phyloP scores from a whole-genome alignment of 257 asterid genomes.

The Solanum medicagineum region DNA sequence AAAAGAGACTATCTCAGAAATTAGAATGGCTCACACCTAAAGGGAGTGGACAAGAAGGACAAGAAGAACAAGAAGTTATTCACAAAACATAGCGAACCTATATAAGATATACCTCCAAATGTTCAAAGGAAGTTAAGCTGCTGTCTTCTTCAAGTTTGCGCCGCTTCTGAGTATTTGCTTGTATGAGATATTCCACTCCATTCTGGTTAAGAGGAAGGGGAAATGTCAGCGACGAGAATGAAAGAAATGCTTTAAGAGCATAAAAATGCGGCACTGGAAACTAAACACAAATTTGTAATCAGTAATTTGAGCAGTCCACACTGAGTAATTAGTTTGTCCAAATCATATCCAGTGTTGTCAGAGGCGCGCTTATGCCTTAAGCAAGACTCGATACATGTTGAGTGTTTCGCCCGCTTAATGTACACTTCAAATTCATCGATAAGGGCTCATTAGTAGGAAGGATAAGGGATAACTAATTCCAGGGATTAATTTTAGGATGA shows the following conservation, averaged over 20 bases:
- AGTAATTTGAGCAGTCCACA: neutral
- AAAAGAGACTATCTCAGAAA: neutral
- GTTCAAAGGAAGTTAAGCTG: slow-evolving; percentile 22
- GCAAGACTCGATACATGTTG: neutral
- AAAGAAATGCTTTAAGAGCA: neutral
- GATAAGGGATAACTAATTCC: neutral
- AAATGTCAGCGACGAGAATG: slow-evolving; percentile 7
- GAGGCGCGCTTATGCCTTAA: neutral
- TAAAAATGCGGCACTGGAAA: neutral
- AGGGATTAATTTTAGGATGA: neutral
- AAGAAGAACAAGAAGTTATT: neutral
- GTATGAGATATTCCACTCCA: slow-evolving; percentile 73
- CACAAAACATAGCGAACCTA: neutral
- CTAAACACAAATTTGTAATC: neutral
- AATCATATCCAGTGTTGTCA: neutral
- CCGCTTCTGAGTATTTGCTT: slow-evolving; percentile 85
- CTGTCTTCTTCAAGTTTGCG: slow-evolving; percentile 32
- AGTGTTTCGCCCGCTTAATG: neutral
- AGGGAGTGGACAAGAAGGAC: neutral
- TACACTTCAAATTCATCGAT: neutral
- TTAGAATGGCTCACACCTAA: neutral
- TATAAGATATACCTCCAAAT: slow-evolving; percentile 50
- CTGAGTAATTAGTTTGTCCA: neutral
- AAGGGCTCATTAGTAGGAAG: neutral
- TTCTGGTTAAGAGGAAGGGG: slow-evolving; percentile 28